A percentile compares a stretch with the other conserved stretches of the same genome.
These are phyloP conservation scores for Cutaneotrichosporon dermatis DNA, from an alignment of 1,284 basidiomycete genomes.

Conservation along the genomic window DNA sequence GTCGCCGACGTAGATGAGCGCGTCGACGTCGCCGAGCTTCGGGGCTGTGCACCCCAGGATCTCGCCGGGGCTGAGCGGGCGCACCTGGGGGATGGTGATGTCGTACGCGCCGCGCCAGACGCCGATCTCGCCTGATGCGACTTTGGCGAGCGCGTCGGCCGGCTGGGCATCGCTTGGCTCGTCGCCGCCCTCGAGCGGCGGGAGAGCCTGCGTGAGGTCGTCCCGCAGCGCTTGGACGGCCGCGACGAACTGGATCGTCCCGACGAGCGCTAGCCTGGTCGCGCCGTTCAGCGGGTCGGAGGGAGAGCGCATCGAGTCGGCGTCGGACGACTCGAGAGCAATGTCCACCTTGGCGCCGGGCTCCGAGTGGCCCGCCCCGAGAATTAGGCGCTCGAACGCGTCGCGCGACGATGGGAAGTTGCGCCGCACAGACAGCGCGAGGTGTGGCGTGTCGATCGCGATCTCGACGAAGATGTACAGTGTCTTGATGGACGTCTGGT, in stretches of 20 bases:
- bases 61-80: conserved; percentile 93
- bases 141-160: conserved; percentile 27
- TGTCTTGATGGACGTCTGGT: conserved; percentile 84
- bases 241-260: conserved; percentile 91
- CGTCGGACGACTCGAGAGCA: conserved; percentile 16
- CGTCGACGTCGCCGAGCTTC: conserved; percentile 68
- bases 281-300: conserved; percentile 31
- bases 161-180: conserved; percentile 8
- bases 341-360: conserved; percentile 42
- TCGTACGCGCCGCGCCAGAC: conserved; percentile 61
- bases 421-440: conserved; percentile 74
- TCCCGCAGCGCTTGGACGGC: conserved; percentile 81
- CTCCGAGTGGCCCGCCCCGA: conserved; percentile 33
- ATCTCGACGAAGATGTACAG: conserved; percentile 99
- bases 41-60: conserved; percentile 97
- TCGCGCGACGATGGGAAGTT: conserved; percentile 70
- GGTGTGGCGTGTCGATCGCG: conserved; percentile 68
- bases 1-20: conserved; percentile 90
- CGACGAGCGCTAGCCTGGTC: conserved; percentile 80
- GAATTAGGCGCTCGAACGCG: conserved; percentile 42
- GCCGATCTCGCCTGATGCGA: conserved; percentile 38
- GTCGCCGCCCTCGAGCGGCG: conserved; percentile 24
- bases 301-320: background rate
- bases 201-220: conserved; percentile 55
- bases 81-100: conserved; percentile 77